Percentiles rank a stretch among this genome's conserved stretches.
Evolutionary conservation across 2,329 filamentous ascomycete species (phyloP).

Genomic region (Aureobasidium zeae): DNA sequence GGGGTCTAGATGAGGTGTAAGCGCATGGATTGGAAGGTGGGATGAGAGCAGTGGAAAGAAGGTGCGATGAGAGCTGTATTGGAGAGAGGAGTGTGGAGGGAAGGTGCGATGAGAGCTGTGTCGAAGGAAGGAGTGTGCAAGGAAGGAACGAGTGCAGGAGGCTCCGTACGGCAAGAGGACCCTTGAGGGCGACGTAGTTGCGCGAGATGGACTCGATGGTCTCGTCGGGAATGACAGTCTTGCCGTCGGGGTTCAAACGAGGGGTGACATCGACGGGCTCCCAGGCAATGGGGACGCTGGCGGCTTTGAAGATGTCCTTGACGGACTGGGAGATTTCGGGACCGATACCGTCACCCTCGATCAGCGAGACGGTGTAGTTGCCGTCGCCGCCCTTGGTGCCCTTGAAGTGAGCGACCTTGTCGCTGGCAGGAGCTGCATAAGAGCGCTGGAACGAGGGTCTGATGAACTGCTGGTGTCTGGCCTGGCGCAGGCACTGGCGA

Average conservation of each 20-base stretch:
- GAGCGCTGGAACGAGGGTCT: slow-evolving; percentile 19
- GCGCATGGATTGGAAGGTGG: not conserved
- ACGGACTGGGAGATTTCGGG: slow-evolving; percentile 96
- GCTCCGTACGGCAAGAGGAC: slow-evolving; percentile 74
- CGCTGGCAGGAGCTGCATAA: slow-evolving; percentile 44
- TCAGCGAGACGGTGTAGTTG: slow-evolving; percentile 91
- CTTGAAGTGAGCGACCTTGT: slow-evolving; percentile 85
- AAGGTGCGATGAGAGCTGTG: not conserved
- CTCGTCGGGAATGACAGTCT: slow-evolving; percentile 85
- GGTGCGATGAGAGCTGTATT: not conserved
- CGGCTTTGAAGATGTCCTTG: slow-evolving; percentile 96
- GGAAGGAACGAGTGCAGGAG: slow-evolving; percentile 1
- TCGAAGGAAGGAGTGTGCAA: not conserved
- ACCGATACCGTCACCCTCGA: slow-evolving; percentile 98
- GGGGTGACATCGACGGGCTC: slow-evolving; percentile 95
- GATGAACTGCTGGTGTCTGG: slow-evolving; percentile 41
- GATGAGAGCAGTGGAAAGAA: not conserved
- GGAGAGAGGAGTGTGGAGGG: slow-evolving; percentile 23
- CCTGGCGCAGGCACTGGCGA: slow-evolving; percentile 69
- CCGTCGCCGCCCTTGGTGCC: slow-evolving; percentile 84
- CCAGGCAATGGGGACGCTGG: slow-evolving; percentile 91
- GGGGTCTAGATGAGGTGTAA: slow-evolving; percentile 54
- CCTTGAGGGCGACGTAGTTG: slow-evolving; percentile 98
- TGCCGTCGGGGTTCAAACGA: slow-evolving; percentile 84
- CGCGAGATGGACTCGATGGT: slow-evolving; percentile 87